Evolutionary conservation across 2,329 filamentous ascomycete genomes (phyloP), one percentile per base, ranked within the genome.

Genomic region (Pseudocercospora vitis): DNA sequence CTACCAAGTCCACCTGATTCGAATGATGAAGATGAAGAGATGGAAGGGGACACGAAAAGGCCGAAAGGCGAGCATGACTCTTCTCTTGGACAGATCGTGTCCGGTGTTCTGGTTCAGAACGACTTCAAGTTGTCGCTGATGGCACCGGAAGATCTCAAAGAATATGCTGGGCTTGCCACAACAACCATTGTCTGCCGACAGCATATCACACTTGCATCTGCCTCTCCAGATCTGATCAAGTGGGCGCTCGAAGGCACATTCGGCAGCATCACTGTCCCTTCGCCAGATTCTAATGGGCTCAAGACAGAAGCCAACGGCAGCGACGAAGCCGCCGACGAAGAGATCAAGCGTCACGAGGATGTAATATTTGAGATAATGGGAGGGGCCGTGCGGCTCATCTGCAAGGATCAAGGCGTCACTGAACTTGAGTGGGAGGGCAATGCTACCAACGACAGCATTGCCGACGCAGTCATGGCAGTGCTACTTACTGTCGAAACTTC

Each of bases 371-470:
- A 80, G 23, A 83, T 99, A 65, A 97, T 99, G 92, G 92, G 91
- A 59, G 85, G 96, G 23, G 83, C 83, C 6, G 84, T 97, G n/a
- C 82, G 86, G 16, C 91, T 94, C 72, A 81, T 81, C 59, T 63
- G 67, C 53, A 63, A 62, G 31, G 46, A 55, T 2, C 81, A 84
- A 61, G 88, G 91, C 52, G 86, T 94, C 67, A 82, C 96, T 4
- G 91, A 95, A 70, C 78, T 97, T 2, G 91, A 96, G 73, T 99
- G 94, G 94, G 92, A 97, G 70, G 94, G 91, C 53, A 99, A 97
- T 70, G 88, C 96, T 76, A 86, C 96, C 67, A 99, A 97, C 70
- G 94, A 99, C 68, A 89, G 91, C 56, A 95, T 99, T 66, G 94
- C 94, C n/a, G 94, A 99, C 72, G 91, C 94, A 12, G 88, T 97